Conservation (phyloP, 2,329 filamentous ascomycete species). For the Ciborinia camelliae region DNA sequence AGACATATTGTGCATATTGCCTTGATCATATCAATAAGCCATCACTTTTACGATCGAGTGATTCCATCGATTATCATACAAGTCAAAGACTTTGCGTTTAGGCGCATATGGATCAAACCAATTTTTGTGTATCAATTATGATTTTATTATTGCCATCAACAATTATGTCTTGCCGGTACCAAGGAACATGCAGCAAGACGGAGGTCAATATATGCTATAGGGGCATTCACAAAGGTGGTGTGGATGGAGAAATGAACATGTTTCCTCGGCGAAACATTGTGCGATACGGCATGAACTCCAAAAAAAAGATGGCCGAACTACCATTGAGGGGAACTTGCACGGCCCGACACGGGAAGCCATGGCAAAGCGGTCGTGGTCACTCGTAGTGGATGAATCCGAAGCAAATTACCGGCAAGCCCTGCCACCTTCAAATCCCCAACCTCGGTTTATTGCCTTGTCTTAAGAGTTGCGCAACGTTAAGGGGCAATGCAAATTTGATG, state of each 20-base stretch:
- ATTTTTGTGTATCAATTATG: too few relatives aligned
- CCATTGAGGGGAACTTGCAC: neutral
- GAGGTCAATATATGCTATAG: neutral
- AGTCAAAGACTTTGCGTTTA: too few relatives aligned
- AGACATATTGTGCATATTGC: too few relatives aligned
- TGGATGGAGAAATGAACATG: conserved; percentile 3
- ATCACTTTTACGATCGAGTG: too few relatives aligned
- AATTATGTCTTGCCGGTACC: too few relatives aligned
- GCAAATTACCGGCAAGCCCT: neutral
- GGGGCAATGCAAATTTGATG: neutral
- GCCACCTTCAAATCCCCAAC: neutral
- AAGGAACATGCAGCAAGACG: neutral
- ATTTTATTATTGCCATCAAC: too few relatives aligned
- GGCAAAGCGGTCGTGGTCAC: too few relatives aligned
- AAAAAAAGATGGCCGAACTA: neutral
- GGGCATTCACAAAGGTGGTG: neutral
- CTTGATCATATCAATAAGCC: too few relatives aligned
- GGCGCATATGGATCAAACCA: too few relatives aligned
- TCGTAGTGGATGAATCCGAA: too few relatives aligned
- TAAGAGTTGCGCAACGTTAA: neutral
- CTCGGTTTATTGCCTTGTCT: neutral
- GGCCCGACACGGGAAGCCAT: neutral
- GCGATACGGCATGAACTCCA: neutral
- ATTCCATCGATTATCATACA: too few relatives aligned
- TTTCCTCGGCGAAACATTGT: neutral